A percentile compares a stretch with the other conserved stretches of the same genome.
Evolutionary conservation across 495 filamentous ascomycete species (phyloP).

Genomic region (Xylaria grammica): DNA sequence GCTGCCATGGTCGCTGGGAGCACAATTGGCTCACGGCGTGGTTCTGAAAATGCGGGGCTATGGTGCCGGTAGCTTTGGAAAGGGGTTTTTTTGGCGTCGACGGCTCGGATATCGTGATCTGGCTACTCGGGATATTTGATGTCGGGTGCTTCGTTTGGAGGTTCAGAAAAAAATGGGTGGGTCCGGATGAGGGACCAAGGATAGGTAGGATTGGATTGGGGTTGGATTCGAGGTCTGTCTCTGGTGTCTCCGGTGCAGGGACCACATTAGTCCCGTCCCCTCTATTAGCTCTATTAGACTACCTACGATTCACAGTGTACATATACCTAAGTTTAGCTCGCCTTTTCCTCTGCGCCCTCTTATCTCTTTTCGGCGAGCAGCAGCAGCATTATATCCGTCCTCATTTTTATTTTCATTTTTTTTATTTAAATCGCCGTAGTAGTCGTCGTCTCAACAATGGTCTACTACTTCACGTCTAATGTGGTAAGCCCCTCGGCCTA

Average conservation of each 20-base stretch:
- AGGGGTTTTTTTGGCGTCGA: not conserved
- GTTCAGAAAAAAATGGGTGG: constrained; percentile 35
- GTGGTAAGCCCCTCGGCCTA: constrained; percentile 72
- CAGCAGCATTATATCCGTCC: no score
- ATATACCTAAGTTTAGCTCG: no score
- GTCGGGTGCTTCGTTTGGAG: constrained; percentile 23
- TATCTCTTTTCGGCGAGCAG: no score
- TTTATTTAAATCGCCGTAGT: not conserved
- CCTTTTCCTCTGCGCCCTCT: no score
- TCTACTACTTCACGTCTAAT: constrained; percentile 93
- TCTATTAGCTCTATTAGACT: no score
- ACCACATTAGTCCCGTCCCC: no score
- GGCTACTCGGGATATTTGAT: constrained; percentile 12
- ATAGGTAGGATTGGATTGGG: no score
- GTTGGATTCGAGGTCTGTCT: no score
- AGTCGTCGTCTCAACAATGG: constrained; percentile 65
- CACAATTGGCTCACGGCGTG: constrained; percentile 18
- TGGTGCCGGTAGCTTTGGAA: not conserved
- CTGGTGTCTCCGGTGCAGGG: constrained; percentile 12
- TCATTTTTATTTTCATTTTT: not conserved
- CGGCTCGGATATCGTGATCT: not conserved
- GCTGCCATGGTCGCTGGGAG: constrained; percentile 57
- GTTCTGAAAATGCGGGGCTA: not conserved
- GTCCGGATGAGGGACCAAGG: not conserved
- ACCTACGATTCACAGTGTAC: no score